Evolutionary conservation across 2,329 filamentous ascomycete genomes (phyloP).

Genomic region (Camillea tinctor): DNA sequence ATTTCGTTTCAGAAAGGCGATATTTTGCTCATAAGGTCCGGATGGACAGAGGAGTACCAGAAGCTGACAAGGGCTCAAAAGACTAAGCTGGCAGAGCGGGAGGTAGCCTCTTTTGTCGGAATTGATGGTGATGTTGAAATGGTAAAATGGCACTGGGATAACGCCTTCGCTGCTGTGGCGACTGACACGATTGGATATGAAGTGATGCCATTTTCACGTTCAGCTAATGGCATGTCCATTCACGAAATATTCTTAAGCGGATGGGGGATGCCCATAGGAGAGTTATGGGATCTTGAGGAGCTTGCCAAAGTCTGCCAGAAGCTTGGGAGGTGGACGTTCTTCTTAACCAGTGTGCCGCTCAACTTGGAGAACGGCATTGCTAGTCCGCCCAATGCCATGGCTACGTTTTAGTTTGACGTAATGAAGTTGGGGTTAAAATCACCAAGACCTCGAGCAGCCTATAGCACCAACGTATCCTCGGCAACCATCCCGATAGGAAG

Average conservation of each 20-base stretch:
- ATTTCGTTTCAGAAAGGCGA: slow-evolving; percentile 49
- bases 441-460: neutral
- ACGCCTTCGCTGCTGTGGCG: slow-evolving; percentile 46
- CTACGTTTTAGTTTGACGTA: slow-evolving; percentile 11
- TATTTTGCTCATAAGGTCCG: slow-evolving; percentile 49
- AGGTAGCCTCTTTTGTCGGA: slow-evolving; percentile 28
- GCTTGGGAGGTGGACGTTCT: slow-evolving; percentile 38
- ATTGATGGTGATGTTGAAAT: slow-evolving; percentile 24
- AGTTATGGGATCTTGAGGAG: slow-evolving; percentile 44
- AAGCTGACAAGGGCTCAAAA: slow-evolving; percentile 19
- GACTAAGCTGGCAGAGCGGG: slow-evolving; percentile 40
- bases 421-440: neutral
- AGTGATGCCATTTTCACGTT: slow-evolving; percentile 19
- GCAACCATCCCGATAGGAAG: neutral
- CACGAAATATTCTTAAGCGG: slow-evolving; percentile 15
- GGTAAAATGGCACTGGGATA: slow-evolving; percentile 46
- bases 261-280: slow-evolving; percentile 25
- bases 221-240: neutral
- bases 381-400: slow-evolving; percentile 17
- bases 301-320: slow-evolving; percentile 37
- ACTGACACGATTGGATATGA: slow-evolving; percentile 44
- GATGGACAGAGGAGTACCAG: slow-evolving; percentile 27
- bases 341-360: slow-evolving; percentile 36
- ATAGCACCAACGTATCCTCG: neutral
- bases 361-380: slow-evolving; percentile 19